Base-by-base conservation (phyloP, 2,329 filamentous ascomycete genomes). In the Didymella arachidicola region DNA sequence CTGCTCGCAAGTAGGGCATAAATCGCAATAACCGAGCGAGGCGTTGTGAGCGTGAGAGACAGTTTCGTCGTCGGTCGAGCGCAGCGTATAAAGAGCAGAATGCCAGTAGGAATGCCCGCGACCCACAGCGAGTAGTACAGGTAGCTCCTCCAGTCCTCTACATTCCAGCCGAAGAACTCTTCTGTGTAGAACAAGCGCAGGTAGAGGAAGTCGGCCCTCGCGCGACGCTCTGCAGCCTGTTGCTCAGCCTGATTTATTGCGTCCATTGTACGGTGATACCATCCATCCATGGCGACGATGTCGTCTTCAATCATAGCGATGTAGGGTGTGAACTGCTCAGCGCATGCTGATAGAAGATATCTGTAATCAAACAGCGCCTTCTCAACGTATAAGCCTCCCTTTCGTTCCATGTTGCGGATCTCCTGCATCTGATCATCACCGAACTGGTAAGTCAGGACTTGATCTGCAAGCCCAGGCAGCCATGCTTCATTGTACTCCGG, bases 271-370 rank as follows among this genome's bases (percentile, higher is more conserved):
- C 79, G 75, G 46, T 78, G 70, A 61, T 78, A 81, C 81, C 81
- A 83, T 12, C 80, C 80, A 48, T 81, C 79, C 63, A 79, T 74
- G 32, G 79, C 80, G 4, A 83, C 53, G 3, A 78, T 73, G 61
- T 83, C 81, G 60, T 83, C 81, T 62, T 83, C 81, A 4, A 83
- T 63, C 38, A 83, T 78, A 6, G 75, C 68, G 36, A 79, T 73
- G 60, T 81, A 81, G 2, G 75, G 73, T 7, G 79, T 72, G 19
- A 72, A 72, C 7, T 71, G 69, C 27, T 69, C 67, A 25, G 73
- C 60, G 64, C 81, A 82, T 11, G 73, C 72, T 47, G 78, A 73
- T 26, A 82, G 62, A 26, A 82, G 61, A 43, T 79, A 78, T 8
- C 66, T 72, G 60, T 82, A 82, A 61, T 83, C 81, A 55, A 78